Evolutionary conservation across 805 yeast species (phyloP), one percentile per base, ranked within the genome.

Genomic region (Candida easanensis): DNA sequence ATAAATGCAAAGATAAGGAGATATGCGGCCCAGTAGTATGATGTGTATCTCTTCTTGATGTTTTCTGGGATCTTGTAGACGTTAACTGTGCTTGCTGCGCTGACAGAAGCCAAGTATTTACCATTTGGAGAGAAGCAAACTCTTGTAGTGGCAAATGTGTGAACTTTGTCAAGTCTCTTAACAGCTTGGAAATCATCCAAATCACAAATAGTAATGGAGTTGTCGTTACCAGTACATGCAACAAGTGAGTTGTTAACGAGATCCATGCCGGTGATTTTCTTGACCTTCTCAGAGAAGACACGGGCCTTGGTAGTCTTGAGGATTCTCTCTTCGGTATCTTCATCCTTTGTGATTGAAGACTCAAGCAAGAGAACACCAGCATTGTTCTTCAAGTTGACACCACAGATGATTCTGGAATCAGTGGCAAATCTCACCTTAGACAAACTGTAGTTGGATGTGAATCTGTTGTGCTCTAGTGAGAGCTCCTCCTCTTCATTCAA

Each of bases 101-200:
- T 82, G 0, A 80, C 82, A 18, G 88, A 76, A 3, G 88, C 91
- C 38, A 88, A 64, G 42, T 71, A 72, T 39, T 75, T 65, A 7
- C 90, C 88, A 57, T 79, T 72, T 13, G 85, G 82, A 4, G 88
- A 81, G 46, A 88, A 81, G 3, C 78, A 68, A 9, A 87, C 78
- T 34, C 76, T 73, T 0, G 97, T 88, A 40, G 88, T 80, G 20
- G 95, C 88, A 61, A 86, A 86, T 8, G 74, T 68, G 60, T 89
- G 97, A n/a, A 85, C 80, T 47, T 83, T 76, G 33, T 74, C 73
- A 42, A 79, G 66, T 6, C 70, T 65, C 44, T 74, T 77, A 20
- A 79, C 53, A 11, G 73, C 61, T 33, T 73, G 70, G 46, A 89
- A 74, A 48, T 73, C 77, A 2, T 70, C 65, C 14, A 75, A 60